phyloP scores from a whole-genome alignment of 257 asterid genomes.

The Anisodus acutangulus region DNA sequence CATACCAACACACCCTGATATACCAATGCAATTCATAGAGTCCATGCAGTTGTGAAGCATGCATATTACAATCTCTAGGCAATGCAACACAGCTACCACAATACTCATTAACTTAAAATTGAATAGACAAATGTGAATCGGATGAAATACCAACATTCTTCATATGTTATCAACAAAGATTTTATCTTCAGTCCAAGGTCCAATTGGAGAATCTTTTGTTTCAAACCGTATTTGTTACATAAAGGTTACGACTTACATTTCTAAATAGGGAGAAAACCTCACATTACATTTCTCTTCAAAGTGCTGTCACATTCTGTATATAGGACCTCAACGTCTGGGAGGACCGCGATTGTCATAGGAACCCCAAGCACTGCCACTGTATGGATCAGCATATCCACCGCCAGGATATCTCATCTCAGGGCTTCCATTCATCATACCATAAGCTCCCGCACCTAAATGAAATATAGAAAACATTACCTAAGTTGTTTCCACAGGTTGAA shows the following conservation, averaged over 20 bases:
- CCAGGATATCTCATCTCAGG: slow-evolving; percentile 71
- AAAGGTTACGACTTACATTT: neutral
- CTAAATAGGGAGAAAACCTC: slow-evolving; percentile 20
- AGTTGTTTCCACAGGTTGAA: neutral
- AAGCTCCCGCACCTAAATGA: slow-evolving; percentile 60
- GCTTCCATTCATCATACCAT: slow-evolving; percentile 68
- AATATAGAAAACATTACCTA: neutral
- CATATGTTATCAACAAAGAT: neutral
- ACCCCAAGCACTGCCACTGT: slow-evolving; percentile 58
- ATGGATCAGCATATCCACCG: slow-evolving; percentile 56
- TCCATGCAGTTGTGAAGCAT: neutral
- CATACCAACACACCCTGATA: neutral
- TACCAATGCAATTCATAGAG: neutral
- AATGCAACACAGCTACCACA: neutral
- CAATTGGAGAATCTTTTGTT: neutral
- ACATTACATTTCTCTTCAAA: slow-evolving; percentile 4
- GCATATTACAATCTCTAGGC: neutral
- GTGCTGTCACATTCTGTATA: slow-evolving; percentile 21
- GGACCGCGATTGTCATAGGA: slow-evolving; percentile 63
- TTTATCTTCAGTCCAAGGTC: neutral
- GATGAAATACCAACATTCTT: neutral
- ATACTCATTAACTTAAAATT: neutral
- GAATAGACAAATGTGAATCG: neutral
- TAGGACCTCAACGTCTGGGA: slow-evolving; percentile 48
- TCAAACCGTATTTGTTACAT: neutral